Percentiles rank a stretch among this genome's conserved stretches.
Conservation (phyloP, 148 eudicot genomes). For the Mesembryanthemum crystallinum region DNA sequence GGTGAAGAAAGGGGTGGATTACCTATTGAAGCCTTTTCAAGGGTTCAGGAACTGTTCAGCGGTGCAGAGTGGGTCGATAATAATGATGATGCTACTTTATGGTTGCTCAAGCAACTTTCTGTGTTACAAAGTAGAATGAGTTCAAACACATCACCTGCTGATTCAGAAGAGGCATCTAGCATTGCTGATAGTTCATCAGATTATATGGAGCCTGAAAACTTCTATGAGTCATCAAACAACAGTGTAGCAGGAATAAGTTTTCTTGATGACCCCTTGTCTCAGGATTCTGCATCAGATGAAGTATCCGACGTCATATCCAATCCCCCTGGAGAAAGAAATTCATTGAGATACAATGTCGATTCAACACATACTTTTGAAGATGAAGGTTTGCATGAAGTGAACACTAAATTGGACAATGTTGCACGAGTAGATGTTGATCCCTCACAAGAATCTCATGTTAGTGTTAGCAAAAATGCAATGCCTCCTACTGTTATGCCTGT, state of each 20-base stretch:
- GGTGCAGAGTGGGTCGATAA: conserved; percentile 88
- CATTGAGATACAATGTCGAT: conserved; percentile 31
- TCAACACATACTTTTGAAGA: conserved; percentile 27
- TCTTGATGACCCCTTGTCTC: conserved; percentile 71
- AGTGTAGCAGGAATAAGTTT: conserved; percentile 41
- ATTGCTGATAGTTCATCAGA: conserved; percentile 83
- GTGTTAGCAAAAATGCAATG: conserved; percentile 20
- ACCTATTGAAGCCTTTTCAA: conserved; percentile 98
- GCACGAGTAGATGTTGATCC: conserved; percentile 20
- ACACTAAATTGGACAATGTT: conserved; percentile 20
- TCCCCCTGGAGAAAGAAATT: conserved; percentile 37
- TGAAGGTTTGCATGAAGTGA: conserved; percentile 29
- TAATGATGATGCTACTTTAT: conserved; percentile 86
- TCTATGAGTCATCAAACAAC: conserved; percentile 33
- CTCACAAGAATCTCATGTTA: conserved; percentile 25
- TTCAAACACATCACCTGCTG: conserved; percentile 80
- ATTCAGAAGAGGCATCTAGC: conserved; percentile 94
- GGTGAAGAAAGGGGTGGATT: conserved; percentile 93
- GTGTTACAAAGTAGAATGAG: conserved; percentile 61
- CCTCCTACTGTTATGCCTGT: conserved; percentile 20
- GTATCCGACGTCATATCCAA: conserved; percentile 46
- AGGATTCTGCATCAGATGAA: conserved; percentile 68
- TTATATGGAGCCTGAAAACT: conserved; percentile 76
- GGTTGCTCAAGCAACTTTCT: conserved; percentile 90
- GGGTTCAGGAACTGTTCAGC: conserved; percentile 91